Percentiles rank a stretch among this genome's conserved stretches.
Conservation (phyloP, 202 grass and related monocot species). For the Eragrostis tef region DNA sequence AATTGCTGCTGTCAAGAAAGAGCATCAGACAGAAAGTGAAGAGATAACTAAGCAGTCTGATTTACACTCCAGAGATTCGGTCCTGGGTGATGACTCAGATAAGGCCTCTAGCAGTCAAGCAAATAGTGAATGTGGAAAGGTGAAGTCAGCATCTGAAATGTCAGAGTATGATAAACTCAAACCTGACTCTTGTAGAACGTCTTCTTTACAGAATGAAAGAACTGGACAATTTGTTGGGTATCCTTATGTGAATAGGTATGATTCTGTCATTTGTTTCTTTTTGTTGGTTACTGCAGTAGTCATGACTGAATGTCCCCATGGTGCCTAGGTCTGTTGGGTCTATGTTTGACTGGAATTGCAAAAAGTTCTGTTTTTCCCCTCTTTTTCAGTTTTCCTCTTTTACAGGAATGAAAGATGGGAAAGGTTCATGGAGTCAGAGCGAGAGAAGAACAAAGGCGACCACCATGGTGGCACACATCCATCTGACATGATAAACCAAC, state of each 20-base stretch:
- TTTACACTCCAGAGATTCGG: conserved; percentile 43
- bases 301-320: background rate
- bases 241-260: conserved; percentile 60
- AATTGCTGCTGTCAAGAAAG: conserved; percentile 46
- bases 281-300: conserved; percentile 20
- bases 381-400: conserved; percentile 27
- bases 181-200: conserved; percentile 41
- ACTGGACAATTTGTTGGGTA: conserved; percentile 46
- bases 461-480: conserved; percentile 43
- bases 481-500: conserved; percentile 47
- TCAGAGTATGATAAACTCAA: conserved; percentile 50
- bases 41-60: conserved; percentile 35
- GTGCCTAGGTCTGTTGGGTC: conserved; percentile 24
- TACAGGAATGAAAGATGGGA: conserved; percentile 73
- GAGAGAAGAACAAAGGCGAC: conserved; percentile 47
- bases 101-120: conserved; percentile 47
- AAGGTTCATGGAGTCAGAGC: conserved; percentile 55
- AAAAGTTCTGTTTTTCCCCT: background rate
- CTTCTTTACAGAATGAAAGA: conserved; percentile 55
- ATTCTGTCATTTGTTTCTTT: conserved; percentile 26
- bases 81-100: conserved; percentile 43
- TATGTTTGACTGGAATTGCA: conserved; percentile 41
- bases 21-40: conserved; percentile 42
- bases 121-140: conserved; percentile 37
- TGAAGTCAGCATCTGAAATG: conserved; percentile 43